phyloP scores from a whole-genome alignment of 495 filamentous ascomycete genomes.

The Penicillium chermesinum region DNA sequence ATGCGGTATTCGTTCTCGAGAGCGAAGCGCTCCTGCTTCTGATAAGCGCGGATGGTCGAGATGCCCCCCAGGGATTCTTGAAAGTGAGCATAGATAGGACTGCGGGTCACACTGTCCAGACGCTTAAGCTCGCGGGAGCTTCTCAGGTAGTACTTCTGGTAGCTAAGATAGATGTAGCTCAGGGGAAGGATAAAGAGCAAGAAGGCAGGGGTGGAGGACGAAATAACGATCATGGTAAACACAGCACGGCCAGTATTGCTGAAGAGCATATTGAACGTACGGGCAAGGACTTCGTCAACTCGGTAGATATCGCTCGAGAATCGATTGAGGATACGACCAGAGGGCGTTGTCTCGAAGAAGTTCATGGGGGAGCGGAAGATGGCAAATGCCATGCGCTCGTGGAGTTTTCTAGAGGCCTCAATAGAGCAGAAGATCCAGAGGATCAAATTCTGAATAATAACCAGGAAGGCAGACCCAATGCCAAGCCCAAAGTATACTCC shows the following conservation, averaged over 20 bases:
- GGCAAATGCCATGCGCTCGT: constrained; percentile 96
- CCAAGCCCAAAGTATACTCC: constrained; percentile 94
- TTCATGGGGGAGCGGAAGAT: constrained; percentile 98
- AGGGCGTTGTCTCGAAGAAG: constrained; percentile 98
- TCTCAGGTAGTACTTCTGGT: constrained; percentile 94
- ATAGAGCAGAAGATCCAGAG: constrained; percentile 99
- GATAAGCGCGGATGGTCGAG: constrained; percentile 95
- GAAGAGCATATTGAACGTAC: constrained; percentile 92
- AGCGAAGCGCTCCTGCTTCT: constrained; percentile 79
- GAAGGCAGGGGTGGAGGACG: constrained; percentile 74
- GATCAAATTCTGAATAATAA: constrained; percentile 88
- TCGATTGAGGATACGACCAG: constrained; percentile 90
- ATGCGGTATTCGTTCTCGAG: constrained; percentile 97
- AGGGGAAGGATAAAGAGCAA: constrained; percentile 76
- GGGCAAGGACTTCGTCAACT: constrained; percentile 90
- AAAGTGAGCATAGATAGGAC: constrained; percentile 97
- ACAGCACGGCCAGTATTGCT: constrained; percentile 77
- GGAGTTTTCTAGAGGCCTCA: constrained; percentile 92
- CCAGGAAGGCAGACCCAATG: constrained; percentile 77
- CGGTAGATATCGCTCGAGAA: constrained; percentile 97
- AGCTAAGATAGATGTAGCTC: constrained; percentile 76
- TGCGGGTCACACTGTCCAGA: constrained; percentile 89
- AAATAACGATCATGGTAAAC: constrained; percentile 86
- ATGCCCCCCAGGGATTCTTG: constrained; percentile 95
- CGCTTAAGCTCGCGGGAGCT: constrained; percentile 96